Conservation (phyloP, 768 basidiomycete genomes). For the Lentinula detonsa region DNA sequence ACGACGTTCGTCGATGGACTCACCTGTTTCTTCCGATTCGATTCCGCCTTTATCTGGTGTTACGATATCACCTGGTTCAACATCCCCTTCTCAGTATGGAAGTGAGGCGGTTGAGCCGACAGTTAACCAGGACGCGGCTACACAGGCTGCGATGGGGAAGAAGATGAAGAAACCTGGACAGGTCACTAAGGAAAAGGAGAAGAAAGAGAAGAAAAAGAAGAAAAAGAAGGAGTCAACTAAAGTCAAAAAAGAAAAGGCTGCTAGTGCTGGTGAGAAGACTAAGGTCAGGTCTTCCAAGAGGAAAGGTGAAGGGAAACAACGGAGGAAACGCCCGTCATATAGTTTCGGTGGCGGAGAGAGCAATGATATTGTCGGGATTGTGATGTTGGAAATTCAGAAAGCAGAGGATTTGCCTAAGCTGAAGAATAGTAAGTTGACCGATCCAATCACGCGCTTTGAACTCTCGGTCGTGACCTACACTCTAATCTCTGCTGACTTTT, state of each 20-base stretch:
- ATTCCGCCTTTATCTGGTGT: neutral
- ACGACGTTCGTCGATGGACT: neutral
- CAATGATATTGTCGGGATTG: slow-evolving; percentile 87
- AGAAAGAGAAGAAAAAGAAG: slow-evolving; percentile 17
- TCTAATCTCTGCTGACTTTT: neutral
- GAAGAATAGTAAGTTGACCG: slow-evolving; percentile 67
- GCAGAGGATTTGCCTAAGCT: slow-evolving; percentile 82
- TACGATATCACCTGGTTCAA: neutral
- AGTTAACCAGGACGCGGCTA: neutral
- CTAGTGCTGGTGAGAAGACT: neutral
- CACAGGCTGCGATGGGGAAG: neutral
- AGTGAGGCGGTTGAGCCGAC: neutral
- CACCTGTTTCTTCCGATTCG: neutral
- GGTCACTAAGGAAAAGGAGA: neutral
- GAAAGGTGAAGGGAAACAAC: neutral
- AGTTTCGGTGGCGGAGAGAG: slow-evolving; percentile 49
- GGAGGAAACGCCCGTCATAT: slow-evolving; percentile 21
- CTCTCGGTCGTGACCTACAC: neutral
- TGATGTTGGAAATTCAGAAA: slow-evolving; percentile 85
- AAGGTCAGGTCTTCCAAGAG: neutral
- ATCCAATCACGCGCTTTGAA: neutral
- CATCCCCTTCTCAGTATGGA: neutral
- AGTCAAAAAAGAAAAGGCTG: neutral
- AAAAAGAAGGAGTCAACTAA: neutral
- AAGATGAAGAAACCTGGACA: neutral